Conservation (phyloP, 352 stramenopile genomes). For the Globisporangium emineosum region DNA sequence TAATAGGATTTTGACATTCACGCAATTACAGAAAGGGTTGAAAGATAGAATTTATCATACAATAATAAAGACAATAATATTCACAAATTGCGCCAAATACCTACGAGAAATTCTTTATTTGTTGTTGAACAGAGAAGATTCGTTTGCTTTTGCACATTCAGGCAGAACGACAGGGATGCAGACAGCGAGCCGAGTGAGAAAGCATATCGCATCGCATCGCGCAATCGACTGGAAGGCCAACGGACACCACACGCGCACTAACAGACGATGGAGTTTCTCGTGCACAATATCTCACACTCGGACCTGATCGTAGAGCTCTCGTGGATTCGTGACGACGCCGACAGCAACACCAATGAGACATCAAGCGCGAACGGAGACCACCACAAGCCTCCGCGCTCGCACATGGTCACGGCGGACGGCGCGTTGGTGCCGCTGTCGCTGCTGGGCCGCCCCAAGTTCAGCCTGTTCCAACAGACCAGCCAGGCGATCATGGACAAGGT, state of each 20-base stretch:
- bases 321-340: constrained; percentile 49
- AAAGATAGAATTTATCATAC: neutral
- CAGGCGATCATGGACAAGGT: constrained; percentile 68
- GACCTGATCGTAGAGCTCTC: constrained; percentile 93
- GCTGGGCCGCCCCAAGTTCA: constrained; percentile 86
- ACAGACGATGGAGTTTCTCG: constrained; percentile 86
- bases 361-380: neutral
- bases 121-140: too few species aligned
- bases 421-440: constrained; percentile 43
- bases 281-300: constrained; percentile 97
- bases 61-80: neutral
- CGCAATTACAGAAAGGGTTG: neutral
- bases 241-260: neutral
- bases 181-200: neutral
- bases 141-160: neutral
- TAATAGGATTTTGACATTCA: neutral
- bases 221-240: neutral
- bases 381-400: constrained; percentile 1
- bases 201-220: neutral
- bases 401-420: constrained; percentile 15
- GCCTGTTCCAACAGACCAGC: constrained; percentile 81
- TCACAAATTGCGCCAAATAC: neutral
- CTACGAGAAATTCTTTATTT: too few species aligned
- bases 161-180: neutral
- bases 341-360: constrained; percentile 1